Conservation (phyloP, 2,329 filamentous ascomycete genomes). For the Paradendryphiella salina region DNA sequence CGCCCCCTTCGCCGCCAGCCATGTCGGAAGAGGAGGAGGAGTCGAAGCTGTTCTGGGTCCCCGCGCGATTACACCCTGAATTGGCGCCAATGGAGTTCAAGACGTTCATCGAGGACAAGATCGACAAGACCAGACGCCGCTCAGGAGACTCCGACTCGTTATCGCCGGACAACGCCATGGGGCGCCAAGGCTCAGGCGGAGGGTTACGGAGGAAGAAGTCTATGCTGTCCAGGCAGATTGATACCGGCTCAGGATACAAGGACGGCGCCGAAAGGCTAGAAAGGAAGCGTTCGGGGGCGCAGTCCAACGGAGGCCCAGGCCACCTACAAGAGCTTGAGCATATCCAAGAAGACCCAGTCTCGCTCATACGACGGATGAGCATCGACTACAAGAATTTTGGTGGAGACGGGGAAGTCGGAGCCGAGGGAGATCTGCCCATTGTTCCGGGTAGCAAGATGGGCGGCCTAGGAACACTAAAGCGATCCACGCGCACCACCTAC, state of each 20-base stretch:
- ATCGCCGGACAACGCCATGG: conserved; percentile 58
- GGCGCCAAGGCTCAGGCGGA: conserved; percentile 59
- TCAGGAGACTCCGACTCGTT: conserved; percentile 69
- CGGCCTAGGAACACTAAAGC: conserved; percentile 76
- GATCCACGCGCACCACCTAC: conserved; percentile 91
- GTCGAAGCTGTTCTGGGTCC: conserved; percentile 91
- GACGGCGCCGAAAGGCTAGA: conserved; percentile 83
- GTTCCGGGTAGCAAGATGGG: conserved; percentile 72
- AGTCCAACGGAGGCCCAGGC: conserved; percentile 55
- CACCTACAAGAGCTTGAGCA: conserved; percentile 72
- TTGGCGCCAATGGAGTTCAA: conserved; percentile 96
- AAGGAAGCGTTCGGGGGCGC: conserved; percentile 66
- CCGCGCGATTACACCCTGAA: conserved; percentile 90
- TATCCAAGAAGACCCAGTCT: conserved; percentile 77
- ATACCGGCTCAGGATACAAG: conserved; percentile 73
- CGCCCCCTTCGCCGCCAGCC: conserved; percentile 68
- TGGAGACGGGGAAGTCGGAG: conserved; percentile 41
- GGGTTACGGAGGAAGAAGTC: conserved; percentile 86
- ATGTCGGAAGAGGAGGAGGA: conserved; percentile 83
- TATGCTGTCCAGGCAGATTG: conserved; percentile 90
- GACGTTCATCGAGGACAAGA: conserved; percentile 89
- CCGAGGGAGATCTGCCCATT: conserved; percentile 72
- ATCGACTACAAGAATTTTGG: conserved; percentile 51
- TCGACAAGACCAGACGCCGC: conserved; percentile 83
- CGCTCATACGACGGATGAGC: conserved; percentile 71